Conservation (phyloP, 768 basidiomycete genomes). For the Cystobasidium tubakii region DNA sequence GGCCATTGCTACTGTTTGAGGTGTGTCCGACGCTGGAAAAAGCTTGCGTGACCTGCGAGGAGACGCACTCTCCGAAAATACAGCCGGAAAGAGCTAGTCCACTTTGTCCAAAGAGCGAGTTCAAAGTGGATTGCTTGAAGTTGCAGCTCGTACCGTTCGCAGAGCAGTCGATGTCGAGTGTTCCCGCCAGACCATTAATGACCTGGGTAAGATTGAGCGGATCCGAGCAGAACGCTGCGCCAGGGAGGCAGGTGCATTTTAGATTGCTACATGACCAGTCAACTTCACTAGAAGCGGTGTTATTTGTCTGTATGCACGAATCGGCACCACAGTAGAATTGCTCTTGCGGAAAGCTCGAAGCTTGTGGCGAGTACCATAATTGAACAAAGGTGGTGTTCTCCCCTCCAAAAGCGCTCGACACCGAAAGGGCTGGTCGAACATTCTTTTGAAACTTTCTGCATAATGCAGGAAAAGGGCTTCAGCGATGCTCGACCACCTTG, state of each 20-base stretch:
- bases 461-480: not conserved
- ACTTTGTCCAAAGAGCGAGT: constrained; percentile 62
- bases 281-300: constrained; percentile 32
- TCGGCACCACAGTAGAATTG: constrained; percentile 79
- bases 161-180: constrained; percentile 64
- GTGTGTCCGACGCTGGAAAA: constrained; percentile 44
- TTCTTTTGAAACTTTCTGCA: constrained; percentile 35
- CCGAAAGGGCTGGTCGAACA: constrained; percentile 52
- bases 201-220: constrained; percentile 49
- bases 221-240: constrained; percentile 70
- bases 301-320: constrained; percentile 62
- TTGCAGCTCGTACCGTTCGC: constrained; percentile 58
- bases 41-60: constrained; percentile 68
- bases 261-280: constrained; percentile 70
- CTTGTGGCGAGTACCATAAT: constrained; percentile 57
- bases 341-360: constrained; percentile 59
- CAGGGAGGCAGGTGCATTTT: constrained; percentile 64
- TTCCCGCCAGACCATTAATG: constrained; percentile 63
- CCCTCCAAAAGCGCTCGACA: constrained; percentile 49
- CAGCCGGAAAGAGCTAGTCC: constrained; percentile 73
- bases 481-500: not conserved
- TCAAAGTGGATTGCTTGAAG: constrained; percentile 69
- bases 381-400: constrained; percentile 61
- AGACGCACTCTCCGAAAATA: constrained; percentile 80
- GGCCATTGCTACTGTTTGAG: constrained; percentile 41